A percentile compares a stretch with the other conserved stretches of the same genome.
Conservation (phyloP, 306 rosid genomes). For the Prinsepia uniflora region DNA sequence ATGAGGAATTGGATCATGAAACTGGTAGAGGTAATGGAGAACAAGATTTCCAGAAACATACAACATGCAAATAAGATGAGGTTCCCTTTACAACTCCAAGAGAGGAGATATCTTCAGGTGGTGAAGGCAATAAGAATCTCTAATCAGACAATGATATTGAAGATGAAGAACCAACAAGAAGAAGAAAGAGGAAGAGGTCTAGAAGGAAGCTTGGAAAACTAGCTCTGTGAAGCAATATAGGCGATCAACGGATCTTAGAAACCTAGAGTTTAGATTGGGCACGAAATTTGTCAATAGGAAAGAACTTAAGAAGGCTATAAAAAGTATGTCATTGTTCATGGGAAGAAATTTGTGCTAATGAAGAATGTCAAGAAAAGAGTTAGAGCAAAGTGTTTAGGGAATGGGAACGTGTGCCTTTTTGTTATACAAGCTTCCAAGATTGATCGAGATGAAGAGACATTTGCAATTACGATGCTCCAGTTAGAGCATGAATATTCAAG, state of each 20-base stretch:
- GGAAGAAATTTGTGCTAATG: neutral
- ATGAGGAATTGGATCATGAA: no score
- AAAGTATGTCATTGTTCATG: neutral
- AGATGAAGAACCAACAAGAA: no score
- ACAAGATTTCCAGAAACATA: no score
- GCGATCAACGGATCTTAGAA: neutral
- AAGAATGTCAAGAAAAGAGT: neutral
- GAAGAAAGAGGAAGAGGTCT: no score
- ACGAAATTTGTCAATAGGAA: neutral
- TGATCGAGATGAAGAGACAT: no score
- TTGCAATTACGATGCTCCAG: no score
- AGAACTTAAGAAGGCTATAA: neutral
- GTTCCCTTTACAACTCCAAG: no score
- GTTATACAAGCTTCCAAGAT: neutral
- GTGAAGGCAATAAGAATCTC: no score
- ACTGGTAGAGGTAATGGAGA: no score
- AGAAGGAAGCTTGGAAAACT: neutral
- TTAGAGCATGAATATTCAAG: neutral
- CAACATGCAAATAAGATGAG: no score
- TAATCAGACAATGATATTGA: no score
- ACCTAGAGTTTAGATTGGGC: neutral
- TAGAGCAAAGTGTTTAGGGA: neutral
- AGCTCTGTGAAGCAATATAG: neutral
- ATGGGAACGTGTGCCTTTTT: neutral
- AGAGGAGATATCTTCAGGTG: no score